Evolutionary conservation across 768 basidiomycete species (phyloP).

Genomic region (Leccinum aurantiacum): DNA sequence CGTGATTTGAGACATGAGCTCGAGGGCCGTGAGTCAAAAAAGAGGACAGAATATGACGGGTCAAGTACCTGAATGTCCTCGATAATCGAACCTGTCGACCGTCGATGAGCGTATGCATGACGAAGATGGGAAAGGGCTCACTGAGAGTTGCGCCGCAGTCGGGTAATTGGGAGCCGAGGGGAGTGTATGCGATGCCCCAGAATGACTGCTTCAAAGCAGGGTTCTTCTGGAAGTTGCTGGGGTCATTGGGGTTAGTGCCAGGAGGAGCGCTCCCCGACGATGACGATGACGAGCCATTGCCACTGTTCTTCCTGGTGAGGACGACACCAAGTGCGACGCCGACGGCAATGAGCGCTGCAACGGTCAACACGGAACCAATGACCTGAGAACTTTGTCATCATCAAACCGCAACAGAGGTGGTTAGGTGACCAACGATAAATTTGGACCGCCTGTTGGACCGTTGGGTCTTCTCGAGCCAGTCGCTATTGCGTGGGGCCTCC

Average conservation of each 20-base stretch:
- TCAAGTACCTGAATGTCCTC: conserved; percentile 64
- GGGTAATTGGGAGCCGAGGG: conserved; percentile 68
- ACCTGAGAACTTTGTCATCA: conserved; percentile 40
- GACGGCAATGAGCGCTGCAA: conserved; percentile 53
- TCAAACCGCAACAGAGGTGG: neutral
- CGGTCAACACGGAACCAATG: conserved; percentile 45
- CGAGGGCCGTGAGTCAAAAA: conserved; percentile 11
- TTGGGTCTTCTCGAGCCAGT: conserved; percentile 41
- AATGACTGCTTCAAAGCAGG: conserved; percentile 67
- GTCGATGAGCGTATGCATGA: conserved; percentile 1
- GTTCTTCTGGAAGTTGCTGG: conserved; percentile 76
- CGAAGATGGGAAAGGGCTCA: conserved; percentile 17
- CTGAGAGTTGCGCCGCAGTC: conserved; percentile 56
- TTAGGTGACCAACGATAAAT: conserved; percentile 49
- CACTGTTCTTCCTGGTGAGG: conserved; percentile 54
- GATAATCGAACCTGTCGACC: conserved; percentile 50
- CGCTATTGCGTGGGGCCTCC: conserved; percentile 33
- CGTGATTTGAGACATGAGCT: conserved; percentile 87
- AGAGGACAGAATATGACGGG: conserved; percentile 1
- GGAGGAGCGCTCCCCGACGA: conserved; percentile 15
- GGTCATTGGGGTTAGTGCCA: conserved; percentile 58
- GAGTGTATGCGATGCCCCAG: conserved; percentile 88
- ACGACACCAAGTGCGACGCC: conserved; percentile 66
- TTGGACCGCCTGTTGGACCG: conserved; percentile 45
- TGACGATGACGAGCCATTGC: conserved; percentile 24